Evolutionary conservation across 1,139 yeast genomes (phyloP), one percentile per base, ranked within the genome.

Genomic region (Candida neerlandica): DNA sequence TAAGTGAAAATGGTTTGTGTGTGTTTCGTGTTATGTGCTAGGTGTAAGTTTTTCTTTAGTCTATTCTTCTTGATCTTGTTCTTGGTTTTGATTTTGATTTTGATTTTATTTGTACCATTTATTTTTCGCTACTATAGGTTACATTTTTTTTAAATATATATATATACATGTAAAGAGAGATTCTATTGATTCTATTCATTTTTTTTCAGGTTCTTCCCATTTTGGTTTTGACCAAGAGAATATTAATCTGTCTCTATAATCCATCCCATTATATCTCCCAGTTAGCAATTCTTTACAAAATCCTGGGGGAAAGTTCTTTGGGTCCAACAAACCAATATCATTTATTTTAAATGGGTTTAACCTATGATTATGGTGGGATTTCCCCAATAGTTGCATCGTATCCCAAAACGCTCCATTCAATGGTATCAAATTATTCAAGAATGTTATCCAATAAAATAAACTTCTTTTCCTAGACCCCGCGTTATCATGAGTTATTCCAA

Each of bases 341-440:
- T 55, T 41, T 2, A 67, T 61, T 44, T 62, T 59, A 45, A 60
- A 61, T 3, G 49, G 50, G 5, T 60, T 56, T 19, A 76, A 56
- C 39, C 48, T 49, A 54, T 76, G 78, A 4, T 49, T 55, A 44
- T 68, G 72, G 43, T 68, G 63, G 9, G 78, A 65, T 10, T 75
- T 59, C 35, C 71, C 69, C 41, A 61, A 52, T 14, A 61, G 46
- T 38, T 61, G 63, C 53, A 78, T 71, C 43, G 64, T 58, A 7
- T 68, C 75, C 79, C 80, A 76, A 48, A 76, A 75, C n/a, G 71
- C 59, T 12, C 60, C 51, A 54, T 75, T 75, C 27, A 75, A 56
- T 5, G 71, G 73, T 23, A 60, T 46, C 49, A 65, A 69, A 38
- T 50, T 57, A 50, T 57, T 58, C 27, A 54, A 27, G 26, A 50